Evolutionary conservation across 768 basidiomycete genomes (phyloP).

Genomic region (Boletus reticulatus): DNA sequence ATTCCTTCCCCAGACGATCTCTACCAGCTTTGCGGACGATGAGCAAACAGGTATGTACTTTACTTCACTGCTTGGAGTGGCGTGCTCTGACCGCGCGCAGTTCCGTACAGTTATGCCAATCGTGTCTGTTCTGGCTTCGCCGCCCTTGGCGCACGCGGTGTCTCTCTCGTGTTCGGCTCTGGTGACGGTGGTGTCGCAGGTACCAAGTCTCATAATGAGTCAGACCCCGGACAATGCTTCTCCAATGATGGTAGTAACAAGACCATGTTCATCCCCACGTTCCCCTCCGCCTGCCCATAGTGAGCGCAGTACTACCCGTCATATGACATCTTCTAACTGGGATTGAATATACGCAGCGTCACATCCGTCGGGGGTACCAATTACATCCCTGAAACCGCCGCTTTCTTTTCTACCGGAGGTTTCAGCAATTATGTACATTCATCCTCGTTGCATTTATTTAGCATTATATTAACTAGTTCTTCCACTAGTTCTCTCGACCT

Average conservation of each 20-base stretch:
- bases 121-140: constrained; percentile 62
- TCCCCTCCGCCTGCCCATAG: constrained; percentile 64
- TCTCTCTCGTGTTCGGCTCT: constrained; percentile 63
- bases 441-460: constrained; percentile 9
- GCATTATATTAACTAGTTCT: neutral
- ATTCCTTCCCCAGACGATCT: constrained; percentile 56
- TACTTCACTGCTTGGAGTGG: neutral
- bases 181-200: constrained; percentile 74
- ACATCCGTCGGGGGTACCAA: constrained; percentile 71
- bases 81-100: constrained; percentile 26
- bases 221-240: constrained; percentile 41
- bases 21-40: constrained; percentile 70
- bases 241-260: constrained; percentile 57
- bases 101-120: constrained; percentile 52
- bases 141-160: constrained; percentile 64
- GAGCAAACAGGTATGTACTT: constrained; percentile 57
- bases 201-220: constrained; percentile 47
- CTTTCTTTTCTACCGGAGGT: constrained; percentile 66
- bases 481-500: constrained; percentile 49
- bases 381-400: constrained; percentile 57
- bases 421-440: constrained; percentile 63
- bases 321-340: neutral
- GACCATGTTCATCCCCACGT: constrained; percentile 54
- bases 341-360: constrained; percentile 41
- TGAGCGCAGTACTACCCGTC: constrained; percentile 20